Evolutionary conservation across 164 flowering plant species (phyloP).

Genomic region (Stephania yunnanensis): DNA sequence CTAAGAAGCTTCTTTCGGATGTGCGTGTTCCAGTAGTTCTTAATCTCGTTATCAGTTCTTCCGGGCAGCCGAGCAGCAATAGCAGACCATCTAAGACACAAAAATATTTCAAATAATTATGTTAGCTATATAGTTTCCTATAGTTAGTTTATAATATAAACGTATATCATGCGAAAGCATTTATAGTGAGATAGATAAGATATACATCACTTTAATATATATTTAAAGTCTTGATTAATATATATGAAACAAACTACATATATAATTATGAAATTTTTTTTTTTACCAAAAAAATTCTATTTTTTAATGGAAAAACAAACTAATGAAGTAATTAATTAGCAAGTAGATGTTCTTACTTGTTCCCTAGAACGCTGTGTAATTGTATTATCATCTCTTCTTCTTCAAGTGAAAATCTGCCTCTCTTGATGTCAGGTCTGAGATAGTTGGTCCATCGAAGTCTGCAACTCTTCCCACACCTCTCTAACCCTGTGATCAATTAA

Average conservation of each 20-base stretch:
- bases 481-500: constrained; percentile 36
- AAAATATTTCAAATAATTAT: neutral
- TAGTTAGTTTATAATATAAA: neutral
- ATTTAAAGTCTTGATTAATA: too few species aligned
- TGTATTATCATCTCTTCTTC: constrained; percentile 81
- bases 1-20: constrained; percentile 78
- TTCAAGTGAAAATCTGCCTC: constrained; percentile 72
- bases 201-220: too few species aligned
- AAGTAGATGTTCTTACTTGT: constrained; percentile 36
- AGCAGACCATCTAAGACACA: constrained; percentile 68
- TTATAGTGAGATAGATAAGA: too few species aligned
- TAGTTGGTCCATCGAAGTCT: constrained; percentile 80
- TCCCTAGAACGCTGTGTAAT: constrained; percentile 63
- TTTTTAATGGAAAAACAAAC: too few species aligned
- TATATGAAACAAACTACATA: too few species aligned
- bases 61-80: constrained; percentile 92
- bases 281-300: too few species aligned
- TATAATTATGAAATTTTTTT: too few species aligned
- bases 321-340: too few species aligned
- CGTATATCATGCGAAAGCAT: too few species aligned
- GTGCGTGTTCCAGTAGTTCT: constrained; percentile 97
- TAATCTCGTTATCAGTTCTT: constrained; percentile 88
- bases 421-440: constrained; percentile 72
- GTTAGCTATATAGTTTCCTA: neutral
- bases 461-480: constrained; percentile 85